Base-by-base conservation (phyloP, 192 early-diverging fungal species). In the Coemansia javaensis region DNA sequence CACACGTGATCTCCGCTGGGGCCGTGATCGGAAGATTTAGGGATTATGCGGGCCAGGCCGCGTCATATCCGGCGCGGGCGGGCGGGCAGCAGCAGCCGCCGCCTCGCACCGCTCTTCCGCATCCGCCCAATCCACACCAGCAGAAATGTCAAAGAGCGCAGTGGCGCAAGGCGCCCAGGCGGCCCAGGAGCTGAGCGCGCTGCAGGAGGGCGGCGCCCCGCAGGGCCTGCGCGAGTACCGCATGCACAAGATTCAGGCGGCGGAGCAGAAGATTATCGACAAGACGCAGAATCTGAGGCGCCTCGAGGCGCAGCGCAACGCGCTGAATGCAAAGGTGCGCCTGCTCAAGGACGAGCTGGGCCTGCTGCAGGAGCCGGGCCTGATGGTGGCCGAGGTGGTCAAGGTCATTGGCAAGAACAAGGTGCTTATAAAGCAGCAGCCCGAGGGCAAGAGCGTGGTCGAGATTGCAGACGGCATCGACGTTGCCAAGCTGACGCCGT, bases 381-480 rank as follows among this genome's bases (percentile, higher is more conserved):
- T 89, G 15, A 92, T 90, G 65, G 91, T 97, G 34, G 96, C 90
- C 49, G 96, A 99, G 75, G 94, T 99, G 8, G 87, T 97, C 24
- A 99, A 99, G 65, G 76, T 96, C 27, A 99, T 99, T 85, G 96
- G 94, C 59, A 97, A 97, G 81, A 93, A 91, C 47, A 95, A 96
- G 72, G 89, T 87, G 18, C 77, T 88, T 4, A 84, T 92, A 44
- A 90, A 89, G 82, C 82, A 94, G 14, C 87, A 93, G 64, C 91
- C 93, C 17, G 96, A 99, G 63, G 96, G 96, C 46, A 99, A 97
- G 79, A 91, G 93, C 61, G 94, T 99, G 5, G 94, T 97, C 16
- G 93, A 99, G 53, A 88, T 99, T 59, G 83, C 80, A n/a, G 76
- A 89, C 5, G 82, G 85, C 34, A 90, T 99, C 56, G 93, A 99